Evolutionary conservation across 176 grass and related monocot genomes (phyloP).

Genomic region (Oryza punctata): DNA sequence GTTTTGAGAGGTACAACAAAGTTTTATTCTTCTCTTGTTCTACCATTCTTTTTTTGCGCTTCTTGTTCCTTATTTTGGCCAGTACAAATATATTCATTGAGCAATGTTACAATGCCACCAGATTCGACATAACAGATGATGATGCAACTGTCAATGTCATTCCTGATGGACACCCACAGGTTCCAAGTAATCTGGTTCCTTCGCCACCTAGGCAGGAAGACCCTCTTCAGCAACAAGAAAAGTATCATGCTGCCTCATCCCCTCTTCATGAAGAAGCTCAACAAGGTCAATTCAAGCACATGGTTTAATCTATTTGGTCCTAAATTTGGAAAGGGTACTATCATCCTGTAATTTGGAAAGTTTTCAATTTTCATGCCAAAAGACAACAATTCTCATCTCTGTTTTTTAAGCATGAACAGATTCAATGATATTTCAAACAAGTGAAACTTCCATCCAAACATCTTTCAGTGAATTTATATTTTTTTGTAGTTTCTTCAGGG

Average conservation of each 20-base stretch:
- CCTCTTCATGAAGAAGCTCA: conserved; percentile 50
- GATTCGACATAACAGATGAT: conserved; percentile 94
- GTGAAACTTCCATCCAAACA: conserved; percentile 7
- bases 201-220: conserved; percentile 61
- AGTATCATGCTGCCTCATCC: conserved; percentile 25
- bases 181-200: conserved; percentile 53
- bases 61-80: not conserved
- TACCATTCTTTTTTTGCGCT: conserved; percentile 16
- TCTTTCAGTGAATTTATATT: not conserved
- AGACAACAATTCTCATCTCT: not conserved
- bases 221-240: conserved; percentile 40
- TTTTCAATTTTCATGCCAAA: not conserved
- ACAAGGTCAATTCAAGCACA: conserved; percentile 49
- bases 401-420: conserved; percentile 1
- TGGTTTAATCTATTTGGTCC: conserved; percentile 22
- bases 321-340: not conserved
- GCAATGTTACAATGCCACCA: conserved; percentile 32
- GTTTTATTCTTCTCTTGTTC: conserved; percentile 15
- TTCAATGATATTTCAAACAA: conserved; percentile 14
- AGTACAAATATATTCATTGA: conserved; percentile 29
- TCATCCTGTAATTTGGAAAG: conserved; percentile 13
- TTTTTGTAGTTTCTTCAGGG: not conserved
- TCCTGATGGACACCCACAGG: conserved; percentile 48
- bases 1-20: conserved; percentile 74
- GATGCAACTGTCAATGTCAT: conserved; percentile 64